Percentiles rank a stretch among this genome's conserved stretches.
Conservation (phyloP, 805 yeast genomes). For the Saturnispora saitoi region DNA sequence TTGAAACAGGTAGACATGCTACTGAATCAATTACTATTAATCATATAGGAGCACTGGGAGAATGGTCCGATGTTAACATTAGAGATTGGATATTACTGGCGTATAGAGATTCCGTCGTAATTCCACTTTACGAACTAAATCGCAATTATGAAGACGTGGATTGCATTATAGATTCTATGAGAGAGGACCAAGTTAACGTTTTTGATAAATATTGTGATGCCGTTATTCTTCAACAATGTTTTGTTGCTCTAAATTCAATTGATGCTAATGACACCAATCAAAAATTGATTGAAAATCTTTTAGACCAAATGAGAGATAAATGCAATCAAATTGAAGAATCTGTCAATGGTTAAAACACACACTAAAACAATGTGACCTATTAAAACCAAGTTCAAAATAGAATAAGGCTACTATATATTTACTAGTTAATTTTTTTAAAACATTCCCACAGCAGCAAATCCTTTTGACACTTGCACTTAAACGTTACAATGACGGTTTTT, state of each 20-base stretch:
- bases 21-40: neutral
- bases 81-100: slow-evolving; percentile 35
- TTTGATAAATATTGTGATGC: slow-evolving; percentile 13
- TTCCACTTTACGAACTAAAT: slow-evolving; percentile 43
- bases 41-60: slow-evolving; percentile 12
- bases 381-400: neutral
- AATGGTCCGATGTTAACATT: slow-evolving; percentile 24
- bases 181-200: neutral
- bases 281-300: slow-evolving; percentile 45
- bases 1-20: neutral
- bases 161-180: slow-evolving; percentile 12
- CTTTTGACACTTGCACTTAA: no score
- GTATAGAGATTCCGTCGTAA: slow-evolving; percentile 44
- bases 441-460: no score
- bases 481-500: no score
- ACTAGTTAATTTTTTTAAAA: no score
- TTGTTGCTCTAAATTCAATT: slow-evolving; percentile 46
- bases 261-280: slow-evolving; percentile 50
- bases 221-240: slow-evolving; percentile 44
- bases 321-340: slow-evolving; percentile 10
- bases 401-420: neutral
- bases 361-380: no score
- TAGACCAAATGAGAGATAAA: slow-evolving; percentile 25
- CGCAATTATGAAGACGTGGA: slow-evolving; percentile 21
- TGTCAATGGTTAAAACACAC: neutral